Percentiles rank a stretch among this genome's conserved stretches.
Evolutionary conservation across 1,284 basidiomycete genomes (phyloP).

Genomic region (Puccinia horiana): DNA sequence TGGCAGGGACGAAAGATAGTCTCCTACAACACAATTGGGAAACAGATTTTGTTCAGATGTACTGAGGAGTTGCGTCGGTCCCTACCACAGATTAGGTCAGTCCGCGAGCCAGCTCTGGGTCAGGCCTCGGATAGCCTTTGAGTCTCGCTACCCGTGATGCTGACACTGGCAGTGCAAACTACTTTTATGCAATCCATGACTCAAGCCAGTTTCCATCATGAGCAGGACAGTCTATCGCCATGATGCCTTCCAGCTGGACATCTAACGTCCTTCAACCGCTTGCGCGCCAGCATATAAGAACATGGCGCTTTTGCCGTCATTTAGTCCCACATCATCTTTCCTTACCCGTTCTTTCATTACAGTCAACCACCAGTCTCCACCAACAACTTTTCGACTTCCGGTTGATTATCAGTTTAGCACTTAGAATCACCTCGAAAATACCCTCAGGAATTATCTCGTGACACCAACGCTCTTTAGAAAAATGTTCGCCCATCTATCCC

Average conservation of each 20-base stretch:
- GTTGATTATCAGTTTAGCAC: not conserved
- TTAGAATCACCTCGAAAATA: not conserved
- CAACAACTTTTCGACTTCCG: not conserved
- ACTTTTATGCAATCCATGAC: not conserved
- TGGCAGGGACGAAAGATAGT: no score
- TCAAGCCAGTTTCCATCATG: not conserved
- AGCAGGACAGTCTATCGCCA: conserved; percentile 1
- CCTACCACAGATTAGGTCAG: not conserved
- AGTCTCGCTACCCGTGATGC: not conserved
- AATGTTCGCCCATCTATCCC: conserved; percentile 25
- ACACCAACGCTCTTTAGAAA: not conserved
- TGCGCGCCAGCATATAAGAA: not conserved
- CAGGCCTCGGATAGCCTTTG: not conserved
- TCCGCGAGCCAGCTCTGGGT: not conserved
- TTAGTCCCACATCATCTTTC: not conserved
- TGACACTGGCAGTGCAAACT: not conserved
- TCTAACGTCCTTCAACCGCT: not conserved
- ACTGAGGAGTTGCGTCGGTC: no score
- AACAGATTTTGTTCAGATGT: not conserved
- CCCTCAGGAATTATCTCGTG: not conserved
- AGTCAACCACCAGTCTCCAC: not conserved
- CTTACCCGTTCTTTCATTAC: not conserved
- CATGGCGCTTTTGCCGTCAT: not conserved
- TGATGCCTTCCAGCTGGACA: not conserved
- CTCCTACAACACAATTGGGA: no score